These are phyloP conservation scores for Gardenia jasminoides DNA, from an alignment of 257 asterid species.

Conservation along the genomic window DNA sequence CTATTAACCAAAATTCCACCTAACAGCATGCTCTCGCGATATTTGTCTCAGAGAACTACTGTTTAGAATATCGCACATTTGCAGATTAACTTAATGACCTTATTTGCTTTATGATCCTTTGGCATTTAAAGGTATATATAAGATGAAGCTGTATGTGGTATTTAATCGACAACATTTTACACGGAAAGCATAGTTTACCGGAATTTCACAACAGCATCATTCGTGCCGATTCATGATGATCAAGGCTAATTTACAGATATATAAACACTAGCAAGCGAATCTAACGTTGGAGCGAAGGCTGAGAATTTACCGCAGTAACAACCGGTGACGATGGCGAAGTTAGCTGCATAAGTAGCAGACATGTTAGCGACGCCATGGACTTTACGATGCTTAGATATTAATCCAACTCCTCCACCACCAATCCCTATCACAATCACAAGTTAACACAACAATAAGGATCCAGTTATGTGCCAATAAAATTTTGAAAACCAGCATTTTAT, in stretches of 20 bases:
- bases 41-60: too few relatives aligned
- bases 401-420: slow-evolving; percentile 81
- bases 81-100: too few relatives aligned
- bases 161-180: background rate
- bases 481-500: background rate
- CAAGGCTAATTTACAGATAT: background rate
- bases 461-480: background rate
- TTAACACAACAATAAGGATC: background rate
- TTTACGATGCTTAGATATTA: slow-evolving; percentile 70
- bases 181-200: background rate
- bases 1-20: background rate
- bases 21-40: background rate
- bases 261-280: background rate
- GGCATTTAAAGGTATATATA: too few relatives aligned
- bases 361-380: slow-evolving; percentile 56
- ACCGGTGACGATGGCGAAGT: slow-evolving; percentile 82
- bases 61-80: too few relatives aligned
- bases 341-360: slow-evolving; percentile 72
- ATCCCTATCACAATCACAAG: slow-evolving; percentile 42
- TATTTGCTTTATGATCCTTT: too few relatives aligned
- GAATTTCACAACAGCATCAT: background rate
- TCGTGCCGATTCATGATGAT: background rate
- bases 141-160: too few relatives aligned
- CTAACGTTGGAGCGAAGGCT: background rate
- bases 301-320: slow-evolving; percentile 72